phyloP scores from a whole-genome alignment of 73 alveolate genomes.

The Blepharisma japonicum region DNA sequence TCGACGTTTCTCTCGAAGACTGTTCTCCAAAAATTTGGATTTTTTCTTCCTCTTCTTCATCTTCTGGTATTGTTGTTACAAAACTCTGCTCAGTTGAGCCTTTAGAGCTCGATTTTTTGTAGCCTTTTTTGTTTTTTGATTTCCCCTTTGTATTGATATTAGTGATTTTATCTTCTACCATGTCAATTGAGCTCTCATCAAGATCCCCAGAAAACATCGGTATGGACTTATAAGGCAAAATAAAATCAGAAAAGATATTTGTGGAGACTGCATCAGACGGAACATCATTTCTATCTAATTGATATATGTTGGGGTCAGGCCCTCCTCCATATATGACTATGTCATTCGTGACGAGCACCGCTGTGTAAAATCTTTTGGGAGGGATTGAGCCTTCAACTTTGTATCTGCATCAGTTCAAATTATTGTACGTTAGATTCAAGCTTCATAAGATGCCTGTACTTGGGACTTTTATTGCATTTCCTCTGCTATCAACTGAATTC shows the following conservation, averaged over 20 bases:
- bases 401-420: not conserved
- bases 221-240: not conserved
- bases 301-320: slow-evolving; percentile 12
- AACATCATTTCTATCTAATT: slow-evolving; percentile 15
- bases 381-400: slow-evolving; percentile 27
- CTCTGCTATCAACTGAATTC: slow-evolving; percentile 9
- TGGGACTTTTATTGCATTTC: slow-evolving; percentile 10
- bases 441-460: slow-evolving; percentile 6
- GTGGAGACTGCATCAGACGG: not conserved
- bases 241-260: not conserved
- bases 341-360: slow-evolving; percentile 10
- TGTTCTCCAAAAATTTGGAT: no score
- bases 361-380: slow-evolving; percentile 4
- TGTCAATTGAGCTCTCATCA: no score
- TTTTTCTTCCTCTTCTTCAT: no score
- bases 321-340: slow-evolving; percentile 27
- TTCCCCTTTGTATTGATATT: no score
- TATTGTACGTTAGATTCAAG: not conserved
- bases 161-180: no score
- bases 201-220: no score
- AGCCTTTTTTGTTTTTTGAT: no score
- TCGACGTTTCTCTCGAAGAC: no score
- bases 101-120: no score
- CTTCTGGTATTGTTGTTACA: no score
- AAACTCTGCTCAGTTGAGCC: no score